A percentile compares a stretch with the other conserved stretches of the same genome.
These are phyloP conservation scores for Cyclotella cryptica DNA, from an alignment of 108 stramenopile species.

Conservation along the genomic window DNA sequence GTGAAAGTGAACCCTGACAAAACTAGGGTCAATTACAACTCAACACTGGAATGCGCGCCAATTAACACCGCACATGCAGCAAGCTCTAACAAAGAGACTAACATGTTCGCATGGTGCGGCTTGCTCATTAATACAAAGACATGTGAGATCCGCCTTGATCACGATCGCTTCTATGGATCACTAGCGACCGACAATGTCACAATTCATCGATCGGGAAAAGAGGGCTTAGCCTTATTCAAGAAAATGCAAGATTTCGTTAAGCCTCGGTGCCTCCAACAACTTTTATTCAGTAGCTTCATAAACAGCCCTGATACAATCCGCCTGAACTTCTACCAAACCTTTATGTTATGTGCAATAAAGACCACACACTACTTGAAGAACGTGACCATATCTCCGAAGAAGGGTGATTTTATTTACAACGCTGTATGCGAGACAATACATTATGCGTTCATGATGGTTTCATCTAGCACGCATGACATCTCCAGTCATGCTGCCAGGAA, in stretches of 20 bases:
- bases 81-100: not conserved
- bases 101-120: slow-evolving; percentile 88
- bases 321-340: slow-evolving; percentile 76
- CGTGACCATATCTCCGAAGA: not conserved
- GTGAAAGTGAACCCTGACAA: slow-evolving; percentile 80
- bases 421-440: slow-evolving; percentile 44
- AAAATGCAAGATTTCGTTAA: slow-evolving; percentile 79
- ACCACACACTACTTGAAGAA: slow-evolving; percentile 59
- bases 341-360: slow-evolving; percentile 73
- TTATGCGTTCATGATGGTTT: slow-evolving; percentile 34
- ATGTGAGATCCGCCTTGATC: slow-evolving; percentile 81
- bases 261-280: slow-evolving; percentile 72
- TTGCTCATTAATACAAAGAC: slow-evolving; percentile 77
- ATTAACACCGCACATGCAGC: not conserved
- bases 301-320: slow-evolving; percentile 61
- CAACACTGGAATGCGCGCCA: not conserved
- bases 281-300: slow-evolving; percentile 76
- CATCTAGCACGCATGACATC: not conserved
- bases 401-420: slow-evolving; percentile 32
- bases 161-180: slow-evolving; percentile 61
- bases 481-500: not conserved
- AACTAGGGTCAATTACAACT: slow-evolving; percentile 50
- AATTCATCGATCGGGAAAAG: slow-evolving; percentile 54
- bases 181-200: slow-evolving; percentile 64
- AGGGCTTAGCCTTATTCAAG: slow-evolving; percentile 55